Base-by-base conservation (phyloP, 2,329 filamentous ascomycete species). In the Cladosporium sp. region DNA sequence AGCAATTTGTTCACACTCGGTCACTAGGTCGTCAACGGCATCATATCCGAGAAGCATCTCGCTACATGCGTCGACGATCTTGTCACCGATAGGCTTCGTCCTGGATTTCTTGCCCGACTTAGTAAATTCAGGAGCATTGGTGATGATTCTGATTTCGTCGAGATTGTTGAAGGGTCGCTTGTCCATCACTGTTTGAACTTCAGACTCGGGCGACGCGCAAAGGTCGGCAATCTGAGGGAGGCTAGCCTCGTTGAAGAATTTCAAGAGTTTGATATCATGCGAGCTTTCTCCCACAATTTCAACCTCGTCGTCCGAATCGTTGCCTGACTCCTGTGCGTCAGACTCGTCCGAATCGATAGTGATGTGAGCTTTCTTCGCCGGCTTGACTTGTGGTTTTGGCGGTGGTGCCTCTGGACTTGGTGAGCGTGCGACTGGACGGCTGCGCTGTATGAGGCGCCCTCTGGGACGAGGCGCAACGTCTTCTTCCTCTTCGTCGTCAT, bases 181-280 rank as follows among this genome's bases (percentile, higher is more conserved):
- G 1, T 84, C 82, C 11, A 96, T 76, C 58, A 97, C 82, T 14
- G 84, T 74, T 43, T 87, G 80, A 1, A 92, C 86, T 49, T 87
- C 81, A 5, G 86, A 84, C 64, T 88, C 82, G 37, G 88, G 87
- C 60, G 89, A 85, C 34, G 86, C 87, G 0, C 90, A 90, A 61
- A 97, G 87, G 65, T 96, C 92, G 1, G 88, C 84, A 42, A 99
- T 82, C 59, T 93, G 90, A 37, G 87, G 83, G 9, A 84, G 77
- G 5, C 85, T 84, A 71, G 90, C 94, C 0, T 81, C 85, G 69
- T 97, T 97, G 73, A 99, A 86, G 68, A 92, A 95, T 7, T 86
- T 82, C 28, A 97, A 78, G 6, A 97, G 83, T 58, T 81, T 51
- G 17, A 58, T 81, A 4, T 68, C 69, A 30, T 84, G 55, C 79